phyloP scores from a whole-genome alignment of 257 asterid species.

The Nemophila menziesii region DNA sequence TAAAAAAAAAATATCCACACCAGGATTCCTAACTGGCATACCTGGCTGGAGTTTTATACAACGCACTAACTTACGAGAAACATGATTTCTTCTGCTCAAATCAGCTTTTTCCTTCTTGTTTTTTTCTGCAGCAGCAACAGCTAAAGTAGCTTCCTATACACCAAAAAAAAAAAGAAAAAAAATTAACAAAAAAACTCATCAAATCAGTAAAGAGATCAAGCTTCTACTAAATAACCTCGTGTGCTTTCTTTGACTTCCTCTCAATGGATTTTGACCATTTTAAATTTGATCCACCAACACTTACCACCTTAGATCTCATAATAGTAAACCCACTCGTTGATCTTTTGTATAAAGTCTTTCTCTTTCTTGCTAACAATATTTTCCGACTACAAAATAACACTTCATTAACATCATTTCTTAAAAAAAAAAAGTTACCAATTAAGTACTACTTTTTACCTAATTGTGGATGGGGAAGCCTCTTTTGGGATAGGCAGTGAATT shows the following conservation, averaged over 20 bases:
- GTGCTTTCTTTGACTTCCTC: slow-evolving; percentile 56
- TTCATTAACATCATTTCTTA: not conserved
- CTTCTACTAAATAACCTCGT: slow-evolving; percentile 47
- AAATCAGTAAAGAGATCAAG: not conserved
- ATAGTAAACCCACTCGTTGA: slow-evolving; percentile 79
- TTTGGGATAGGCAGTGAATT: slow-evolving; percentile 30
- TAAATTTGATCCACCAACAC: slow-evolving; percentile 69
- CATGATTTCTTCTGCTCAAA: slow-evolving; percentile 46
- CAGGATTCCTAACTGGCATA: slow-evolving; percentile 66
- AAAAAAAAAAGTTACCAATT: not conserved
- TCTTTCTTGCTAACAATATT: slow-evolving; percentile 48
- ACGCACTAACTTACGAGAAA: slow-evolving; percentile 80
- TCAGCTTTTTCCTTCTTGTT: slow-evolving; percentile 43
- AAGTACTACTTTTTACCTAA: slow-evolving; percentile 38
- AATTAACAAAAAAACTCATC: not conserved
- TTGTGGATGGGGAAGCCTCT: slow-evolving; percentile 22
- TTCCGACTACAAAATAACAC: slow-evolving; percentile 47
- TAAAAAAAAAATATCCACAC: slow-evolving; percentile 31
- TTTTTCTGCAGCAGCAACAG: slow-evolving; percentile 66
- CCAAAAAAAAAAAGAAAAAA: slow-evolving; percentile 4
- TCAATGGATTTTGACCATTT: slow-evolving; percentile 98
- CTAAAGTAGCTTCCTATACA: slow-evolving; percentile 69
- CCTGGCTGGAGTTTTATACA: slow-evolving; percentile 65
- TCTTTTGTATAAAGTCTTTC: slow-evolving; percentile 77
- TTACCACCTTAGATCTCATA: slow-evolving; percentile 55